These are phyloP conservation scores for Tulasnella sp. DNA, from an alignment of 768 basidiomycete genomes.

Conservation along the genomic window DNA sequence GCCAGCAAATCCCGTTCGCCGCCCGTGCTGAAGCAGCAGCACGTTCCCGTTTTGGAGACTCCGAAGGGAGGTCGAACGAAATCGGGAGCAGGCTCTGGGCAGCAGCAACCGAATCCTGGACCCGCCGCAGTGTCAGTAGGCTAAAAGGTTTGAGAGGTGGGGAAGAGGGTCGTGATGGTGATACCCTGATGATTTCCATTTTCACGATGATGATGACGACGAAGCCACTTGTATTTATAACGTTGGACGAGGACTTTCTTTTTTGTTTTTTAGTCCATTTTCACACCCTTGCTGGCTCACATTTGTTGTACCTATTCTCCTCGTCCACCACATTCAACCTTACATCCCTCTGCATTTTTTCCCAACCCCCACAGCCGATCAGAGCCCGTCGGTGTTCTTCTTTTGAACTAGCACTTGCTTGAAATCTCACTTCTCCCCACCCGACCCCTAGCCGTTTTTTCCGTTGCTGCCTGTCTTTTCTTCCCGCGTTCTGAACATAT, in stretches of 20 bases:
- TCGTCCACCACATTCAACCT: background rate
- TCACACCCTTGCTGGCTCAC: background rate
- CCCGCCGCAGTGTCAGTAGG: background rate
- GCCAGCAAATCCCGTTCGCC: background rate
- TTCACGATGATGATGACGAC: constrained; percentile 1
- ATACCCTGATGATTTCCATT: background rate
- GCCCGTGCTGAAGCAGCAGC: background rate
- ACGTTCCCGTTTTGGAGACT: constrained; percentile 20
- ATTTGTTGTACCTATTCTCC: background rate
- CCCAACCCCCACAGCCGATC: background rate
- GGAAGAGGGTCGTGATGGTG: too few species aligned
- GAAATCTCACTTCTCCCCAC: background rate
- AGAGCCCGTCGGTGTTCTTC: background rate
- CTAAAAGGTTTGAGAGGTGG: background rate
- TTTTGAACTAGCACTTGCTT: background rate
- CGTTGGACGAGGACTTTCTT: background rate
- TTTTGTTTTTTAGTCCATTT: background rate
- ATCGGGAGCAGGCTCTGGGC: background rate
- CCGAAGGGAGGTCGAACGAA: constrained; percentile 5
- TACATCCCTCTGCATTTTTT: background rate
- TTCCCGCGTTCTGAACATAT: constrained; percentile 8
- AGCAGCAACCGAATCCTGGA: background rate
- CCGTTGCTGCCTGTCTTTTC: background rate
- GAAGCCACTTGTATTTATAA: background rate
- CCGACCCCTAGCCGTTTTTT: background rate